Percentiles rank a stretch among this genome's conserved stretches.
Evolutionary conservation across 306 rosid species (phyloP).

Genomic region (Ormosia semicastrata): DNA sequence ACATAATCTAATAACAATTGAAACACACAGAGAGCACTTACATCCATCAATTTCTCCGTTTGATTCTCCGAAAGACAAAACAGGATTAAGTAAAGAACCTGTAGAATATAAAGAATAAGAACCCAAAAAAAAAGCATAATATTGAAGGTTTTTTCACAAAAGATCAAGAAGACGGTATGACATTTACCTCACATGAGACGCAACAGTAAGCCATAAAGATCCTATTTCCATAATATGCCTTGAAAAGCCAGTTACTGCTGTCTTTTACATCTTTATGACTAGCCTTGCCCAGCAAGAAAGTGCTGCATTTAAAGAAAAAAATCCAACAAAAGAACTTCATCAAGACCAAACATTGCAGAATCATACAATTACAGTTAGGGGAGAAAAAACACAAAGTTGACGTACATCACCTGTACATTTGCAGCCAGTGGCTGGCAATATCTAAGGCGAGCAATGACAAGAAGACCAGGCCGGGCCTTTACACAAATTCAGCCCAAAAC

Average conservation of each 20-base stretch:
- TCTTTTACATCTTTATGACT: constrained; percentile 99
- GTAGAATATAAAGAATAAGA: constrained; percentile 32
- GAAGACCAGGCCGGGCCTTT: constrained; percentile 86
- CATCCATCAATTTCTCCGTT: constrained; percentile 63
- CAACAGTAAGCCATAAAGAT: constrained; percentile 99
- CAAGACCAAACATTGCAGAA: constrained; percentile 10
- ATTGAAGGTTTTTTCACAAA: neutral
- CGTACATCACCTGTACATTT: constrained; percentile 84
- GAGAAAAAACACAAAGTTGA: neutral
- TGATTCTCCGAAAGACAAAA: constrained; percentile 74
- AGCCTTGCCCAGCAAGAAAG: constrained; percentile 85
- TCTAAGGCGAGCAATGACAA: constrained; percentile 90
- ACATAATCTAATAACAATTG: neutral
- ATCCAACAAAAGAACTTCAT: constrained; percentile 15
- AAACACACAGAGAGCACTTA: constrained; percentile 37
- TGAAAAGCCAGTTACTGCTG: constrained; percentile 94
- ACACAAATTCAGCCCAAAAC: constrained; percentile 38
- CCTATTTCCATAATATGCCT: constrained; percentile 85
- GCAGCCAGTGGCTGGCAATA: constrained; percentile 98
- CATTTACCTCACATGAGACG: constrained; percentile 84
- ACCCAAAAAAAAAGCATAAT: neutral
- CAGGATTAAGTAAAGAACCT: constrained; percentile 85
- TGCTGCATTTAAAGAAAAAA: constrained; percentile 56
- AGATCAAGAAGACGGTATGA: neutral
- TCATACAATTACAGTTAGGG: neutral